Conservation (phyloP, 2,329 filamentous ascomycete genomes). For the Cladosporium colombiae region DNA sequence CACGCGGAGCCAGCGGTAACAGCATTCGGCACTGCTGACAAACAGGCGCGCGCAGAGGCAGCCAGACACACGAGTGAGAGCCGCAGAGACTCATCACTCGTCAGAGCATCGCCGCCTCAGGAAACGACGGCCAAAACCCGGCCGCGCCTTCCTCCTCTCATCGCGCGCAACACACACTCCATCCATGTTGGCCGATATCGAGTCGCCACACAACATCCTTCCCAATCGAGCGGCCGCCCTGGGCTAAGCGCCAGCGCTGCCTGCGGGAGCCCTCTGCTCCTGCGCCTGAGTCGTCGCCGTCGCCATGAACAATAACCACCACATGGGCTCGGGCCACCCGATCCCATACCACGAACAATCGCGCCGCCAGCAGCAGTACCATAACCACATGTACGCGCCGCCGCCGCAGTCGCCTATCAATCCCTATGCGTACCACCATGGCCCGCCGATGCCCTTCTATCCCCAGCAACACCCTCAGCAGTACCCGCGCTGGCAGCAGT, state of each 20-base stretch:
- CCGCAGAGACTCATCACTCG: not conserved
- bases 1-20: conserved; percentile 5
- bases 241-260: conserved; percentile 24
- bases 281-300: conserved; percentile 37
- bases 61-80: not conserved
- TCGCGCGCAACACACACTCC: conserved; percentile 12
- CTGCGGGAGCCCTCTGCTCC: conserved; percentile 22
- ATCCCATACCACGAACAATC: conserved; percentile 39
- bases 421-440: conserved; percentile 25
- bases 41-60: conserved; percentile 8
- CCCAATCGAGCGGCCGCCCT: conserved; percentile 20
- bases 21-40: conserved; percentile 3
- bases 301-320: conserved; percentile 84
- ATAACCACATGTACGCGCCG: conserved; percentile 39
- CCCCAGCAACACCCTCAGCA: conserved; percentile 24
- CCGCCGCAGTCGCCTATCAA: conserved; percentile 39
- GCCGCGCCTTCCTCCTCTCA: not conserved
- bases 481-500: conserved; percentile 31
- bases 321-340: conserved; percentile 66
- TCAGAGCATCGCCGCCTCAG: conserved; percentile 3
- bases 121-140: not conserved
- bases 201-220: conserved; percentile 9
- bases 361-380: conserved; percentile 43
- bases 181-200: conserved; percentile 13
- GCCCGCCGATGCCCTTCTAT: conserved; percentile 25